These are phyloP conservation scores for Megacollybia marginata DNA, from an alignment of 768 basidiomycete genomes.

Conservation along the genomic window DNA sequence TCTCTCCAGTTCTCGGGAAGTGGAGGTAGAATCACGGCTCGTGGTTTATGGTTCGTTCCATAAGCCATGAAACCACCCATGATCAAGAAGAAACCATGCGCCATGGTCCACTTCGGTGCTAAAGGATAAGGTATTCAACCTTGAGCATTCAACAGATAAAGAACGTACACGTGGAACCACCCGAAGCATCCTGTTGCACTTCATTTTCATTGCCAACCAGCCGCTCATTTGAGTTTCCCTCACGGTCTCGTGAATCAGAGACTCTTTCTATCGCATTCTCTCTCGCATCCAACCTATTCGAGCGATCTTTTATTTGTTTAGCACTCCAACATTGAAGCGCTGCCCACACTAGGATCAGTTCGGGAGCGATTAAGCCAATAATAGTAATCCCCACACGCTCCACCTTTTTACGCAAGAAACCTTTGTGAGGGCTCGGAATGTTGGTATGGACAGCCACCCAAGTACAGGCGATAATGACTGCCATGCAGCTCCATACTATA, in stretches of 20 bases:
- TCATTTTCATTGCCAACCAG: no score
- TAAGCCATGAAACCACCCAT: neutral
- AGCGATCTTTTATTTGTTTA: neutral
- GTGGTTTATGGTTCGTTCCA: neutral
- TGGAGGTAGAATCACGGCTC: neutral
- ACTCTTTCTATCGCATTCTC: neutral
- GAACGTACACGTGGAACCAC: no score
- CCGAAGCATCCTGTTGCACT: no score
- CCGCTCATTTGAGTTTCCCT: no score
- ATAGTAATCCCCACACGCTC: neutral
- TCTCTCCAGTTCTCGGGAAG: neutral
- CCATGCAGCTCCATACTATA: constrained; percentile 4
- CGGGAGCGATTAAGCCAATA: constrained; percentile 2
- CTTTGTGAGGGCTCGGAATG: constrained; percentile 1
- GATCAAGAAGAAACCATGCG: neutral
- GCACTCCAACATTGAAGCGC: constrained; percentile 4
- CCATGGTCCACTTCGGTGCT: neutral
- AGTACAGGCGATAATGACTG: neutral
- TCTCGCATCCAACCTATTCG: neutral
- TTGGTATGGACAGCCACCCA: constrained; percentile 8
- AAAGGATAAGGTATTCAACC: neutral
- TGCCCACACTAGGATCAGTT: constrained; percentile 8
- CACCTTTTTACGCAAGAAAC: neutral
- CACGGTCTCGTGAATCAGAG: neutral
- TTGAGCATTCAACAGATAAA: no score